These are phyloP conservation scores for Imleria badia DNA, from an alignment of 768 basidiomycete genomes.

Conservation along the genomic window DNA sequence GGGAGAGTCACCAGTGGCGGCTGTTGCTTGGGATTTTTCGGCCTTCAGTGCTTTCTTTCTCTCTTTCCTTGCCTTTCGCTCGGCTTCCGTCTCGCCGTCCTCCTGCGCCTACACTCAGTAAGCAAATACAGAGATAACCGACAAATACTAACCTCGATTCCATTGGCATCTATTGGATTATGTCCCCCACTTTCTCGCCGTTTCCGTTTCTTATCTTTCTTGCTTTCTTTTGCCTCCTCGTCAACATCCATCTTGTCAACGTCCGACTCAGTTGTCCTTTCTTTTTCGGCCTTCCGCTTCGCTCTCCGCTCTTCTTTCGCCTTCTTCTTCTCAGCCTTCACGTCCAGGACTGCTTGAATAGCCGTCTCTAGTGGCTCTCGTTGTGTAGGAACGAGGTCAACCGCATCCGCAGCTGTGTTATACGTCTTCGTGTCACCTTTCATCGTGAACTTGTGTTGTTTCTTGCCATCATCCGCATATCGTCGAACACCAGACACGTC, in stretches of 20 bases:
- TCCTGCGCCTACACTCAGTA: conserved; percentile 27
- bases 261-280: conserved; percentile 43
- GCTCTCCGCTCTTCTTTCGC: conserved; percentile 77
- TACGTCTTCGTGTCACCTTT: conserved; percentile 77
- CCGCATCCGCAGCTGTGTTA: conserved; percentile 81
- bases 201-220: conserved; percentile 47
- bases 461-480: conserved; percentile 58
- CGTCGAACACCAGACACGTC: conserved; percentile 73
- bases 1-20: conserved; percentile 40
- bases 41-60: conserved; percentile 76
- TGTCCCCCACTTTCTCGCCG: conserved; percentile 57
- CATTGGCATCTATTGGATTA: conserved; percentile 40
- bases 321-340: conserved; percentile 84
- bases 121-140: conserved; percentile 4
- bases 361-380: conserved; percentile 76
- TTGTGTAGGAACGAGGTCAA: conserved; percentile 84
- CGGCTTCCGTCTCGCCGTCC: conserved; percentile 73
- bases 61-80: conserved; percentile 81
- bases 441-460: conserved; percentile 82
- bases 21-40: conserved; percentile 57
- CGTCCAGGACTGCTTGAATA: conserved; percentile 70
- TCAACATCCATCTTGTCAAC: conserved; percentile 47
- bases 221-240: conserved; percentile 35
- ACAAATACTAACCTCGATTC: conserved; percentile 39
- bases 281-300: conserved; percentile 58